A percentile compares a stretch with the other conserved stretches of the same genome.
Evolutionary conservation across 2,329 filamentous ascomycete genomes (phyloP).

Genomic region (Beauveria varroae): DNA sequence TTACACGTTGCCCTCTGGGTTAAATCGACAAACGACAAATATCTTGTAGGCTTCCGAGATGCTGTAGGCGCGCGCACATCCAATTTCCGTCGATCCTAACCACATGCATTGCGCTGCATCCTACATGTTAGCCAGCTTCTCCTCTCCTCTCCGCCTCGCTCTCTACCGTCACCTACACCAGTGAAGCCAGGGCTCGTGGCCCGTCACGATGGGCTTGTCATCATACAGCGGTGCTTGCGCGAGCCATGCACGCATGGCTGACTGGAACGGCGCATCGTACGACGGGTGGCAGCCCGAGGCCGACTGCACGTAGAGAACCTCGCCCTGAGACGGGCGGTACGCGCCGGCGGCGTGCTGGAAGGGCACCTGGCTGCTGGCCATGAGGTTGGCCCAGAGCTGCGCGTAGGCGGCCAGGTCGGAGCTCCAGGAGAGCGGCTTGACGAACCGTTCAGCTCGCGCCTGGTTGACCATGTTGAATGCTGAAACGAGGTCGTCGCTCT

Average conservation of each 20-base stretch:
- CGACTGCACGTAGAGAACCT: constrained; percentile 26
- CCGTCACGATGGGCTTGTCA: constrained; percentile 23
- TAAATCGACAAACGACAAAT: constrained; percentile 28
- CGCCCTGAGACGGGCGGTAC: constrained; percentile 27
- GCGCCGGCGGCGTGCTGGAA: constrained; percentile 25
- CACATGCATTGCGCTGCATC: constrained; percentile 30
- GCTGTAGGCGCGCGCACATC: constrained; percentile 26
- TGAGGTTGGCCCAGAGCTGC: constrained; percentile 27
- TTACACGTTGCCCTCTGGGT: constrained; percentile 29
- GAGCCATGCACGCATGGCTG: constrained; percentile 25
- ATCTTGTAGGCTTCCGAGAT: constrained; percentile 25
- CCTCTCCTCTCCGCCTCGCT: neutral
- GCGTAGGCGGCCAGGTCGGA: constrained; percentile 24
- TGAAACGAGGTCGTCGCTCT: constrained; percentile 18
- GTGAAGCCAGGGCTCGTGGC: constrained; percentile 28
- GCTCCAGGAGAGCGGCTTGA: constrained; percentile 24
- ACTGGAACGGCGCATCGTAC: constrained; percentile 23
- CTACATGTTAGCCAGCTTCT: constrained; percentile 9
- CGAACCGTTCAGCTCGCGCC: constrained; percentile 21
- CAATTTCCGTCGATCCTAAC: constrained; percentile 25
- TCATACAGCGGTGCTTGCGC: constrained; percentile 22
- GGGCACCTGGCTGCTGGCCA: constrained; percentile 22
- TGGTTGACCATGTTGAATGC: constrained; percentile 25
- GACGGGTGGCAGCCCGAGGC: constrained; percentile 22
- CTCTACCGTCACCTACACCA: constrained; percentile 23